phyloP scores from a whole-genome alignment of 2,329 filamentous ascomycete species.

The Hypoxylon sp. region DNA sequence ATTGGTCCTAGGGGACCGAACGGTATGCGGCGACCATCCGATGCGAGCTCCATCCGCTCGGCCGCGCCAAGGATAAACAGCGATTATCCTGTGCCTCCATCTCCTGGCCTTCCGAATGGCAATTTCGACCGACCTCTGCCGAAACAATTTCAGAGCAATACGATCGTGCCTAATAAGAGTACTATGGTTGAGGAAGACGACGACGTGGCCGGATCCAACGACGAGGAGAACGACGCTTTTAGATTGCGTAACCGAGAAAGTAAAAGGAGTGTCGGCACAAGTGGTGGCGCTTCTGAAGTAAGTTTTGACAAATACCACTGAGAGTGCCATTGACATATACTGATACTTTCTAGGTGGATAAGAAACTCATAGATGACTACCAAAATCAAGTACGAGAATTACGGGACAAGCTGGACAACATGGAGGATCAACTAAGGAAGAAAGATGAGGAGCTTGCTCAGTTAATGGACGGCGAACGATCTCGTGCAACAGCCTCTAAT shows the following conservation, averaged over 20 bases:
- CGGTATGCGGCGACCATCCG: constrained; percentile 69
- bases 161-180: constrained; percentile 96
- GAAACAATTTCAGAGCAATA: constrained; percentile 94
- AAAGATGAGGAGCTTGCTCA: constrained; percentile 78
- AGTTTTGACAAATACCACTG: constrained; percentile 17
- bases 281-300: constrained; percentile 57
- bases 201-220: constrained; percentile 71
- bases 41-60: constrained; percentile 71
- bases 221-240: constrained; percentile 73
- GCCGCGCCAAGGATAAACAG: constrained; percentile 55
- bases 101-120: constrained; percentile 69
- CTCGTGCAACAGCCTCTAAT: constrained; percentile 64
- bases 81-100: constrained; percentile 69
- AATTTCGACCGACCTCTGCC: constrained; percentile 82
- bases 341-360: constrained; percentile 66
- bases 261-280: constrained; percentile 52
- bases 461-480: constrained; percentile 70
- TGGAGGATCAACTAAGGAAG: constrained; percentile 77
- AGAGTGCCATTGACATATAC: constrained; percentile 30
- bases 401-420: constrained; percentile 76
- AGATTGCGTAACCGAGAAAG: constrained; percentile 64
- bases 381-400: constrained; percentile 81
- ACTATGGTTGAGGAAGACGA: constrained; percentile 98
- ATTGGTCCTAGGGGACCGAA: constrained; percentile 65
- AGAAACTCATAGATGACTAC: constrained; percentile 82